phyloP scores from a whole-genome alignment of 1,284 basidiomycete species.

The Tetrapyrgos nigripes region DNA sequence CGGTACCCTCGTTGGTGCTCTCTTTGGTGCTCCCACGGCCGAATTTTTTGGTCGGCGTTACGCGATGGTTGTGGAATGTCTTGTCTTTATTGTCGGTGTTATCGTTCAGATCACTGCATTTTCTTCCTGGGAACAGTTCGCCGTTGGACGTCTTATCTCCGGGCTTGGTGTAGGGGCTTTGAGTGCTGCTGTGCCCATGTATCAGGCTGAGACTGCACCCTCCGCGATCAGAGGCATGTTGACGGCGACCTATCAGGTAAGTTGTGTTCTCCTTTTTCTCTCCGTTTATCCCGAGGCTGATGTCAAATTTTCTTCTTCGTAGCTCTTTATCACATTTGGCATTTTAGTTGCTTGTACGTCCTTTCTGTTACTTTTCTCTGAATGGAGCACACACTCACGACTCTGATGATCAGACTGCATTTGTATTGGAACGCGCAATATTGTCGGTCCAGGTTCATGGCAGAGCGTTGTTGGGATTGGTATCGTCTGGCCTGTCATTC shows the following conservation, averaged over 20 bases:
- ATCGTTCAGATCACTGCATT: conserved; percentile 63
- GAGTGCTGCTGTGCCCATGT: conserved; percentile 81
- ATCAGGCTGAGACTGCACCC: conserved; percentile 81
- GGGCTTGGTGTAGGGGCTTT: conserved; percentile 77
- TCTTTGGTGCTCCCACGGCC: conserved; percentile 67
- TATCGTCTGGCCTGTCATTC: conserved; percentile 71
- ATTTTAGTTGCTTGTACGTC: conserved; percentile 74
- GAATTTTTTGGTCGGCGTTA: conserved; percentile 73
- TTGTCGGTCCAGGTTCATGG: conserved; percentile 63
- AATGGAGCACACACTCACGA: not conserved
- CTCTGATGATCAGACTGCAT: conserved; percentile 52
- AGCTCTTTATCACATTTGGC: conserved; percentile 78
- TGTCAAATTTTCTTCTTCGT: too few relatives aligned
- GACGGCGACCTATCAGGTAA: conserved; percentile 76
- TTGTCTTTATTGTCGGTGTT: conserved; percentile 72
- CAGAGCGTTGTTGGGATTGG: conserved; percentile 74
- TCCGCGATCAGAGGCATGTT: conserved; percentile 80
- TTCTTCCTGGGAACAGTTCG: conserved; percentile 65
- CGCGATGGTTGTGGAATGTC: conserved; percentile 75
- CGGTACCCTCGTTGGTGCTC: conserved; percentile 67
- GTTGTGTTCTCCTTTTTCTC: too few relatives aligned
- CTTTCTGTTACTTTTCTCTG: conserved; percentile 10
- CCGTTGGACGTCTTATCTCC: conserved; percentile 73
- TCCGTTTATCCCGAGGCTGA: too few relatives aligned
- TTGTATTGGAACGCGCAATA: conserved; percentile 59